Evolutionary conservation across 805 yeast genomes (phyloP), one percentile per base, ranked within the genome.

Genomic region (Myxozyma lipomycoides): DNA sequence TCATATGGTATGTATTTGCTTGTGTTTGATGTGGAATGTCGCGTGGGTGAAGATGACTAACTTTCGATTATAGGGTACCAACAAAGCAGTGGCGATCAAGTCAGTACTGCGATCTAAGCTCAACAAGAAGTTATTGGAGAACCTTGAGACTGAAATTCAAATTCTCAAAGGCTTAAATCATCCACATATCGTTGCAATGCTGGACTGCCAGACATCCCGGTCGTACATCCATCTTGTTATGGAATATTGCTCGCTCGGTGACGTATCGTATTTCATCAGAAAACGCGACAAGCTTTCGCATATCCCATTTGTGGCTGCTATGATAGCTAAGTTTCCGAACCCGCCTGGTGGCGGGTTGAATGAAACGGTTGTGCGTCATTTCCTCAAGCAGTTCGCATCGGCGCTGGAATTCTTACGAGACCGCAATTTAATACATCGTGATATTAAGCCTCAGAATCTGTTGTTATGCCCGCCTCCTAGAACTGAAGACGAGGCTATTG

Each of bases 171-270:
- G 86, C 48, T 76, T 93, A 72, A 82, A 84, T 60, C 96, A 93
- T 63, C 95, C 96, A 1, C 98, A 93, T 67, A 85, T 93, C 48
- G 98, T 93, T 9, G 83, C 83, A 17, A 72, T 93, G 43, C 70
- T 86, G 52, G 98, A 91, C 64, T 89, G 88, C 64, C 81, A 81
- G 52, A 84, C 87, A 64, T 84, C 96, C 1, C 69, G 80, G 7
- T 40, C 58, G 1, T 87, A 90, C 67, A 87, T 89, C 71, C 91
- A 88, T 65, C 72, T 93, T 56, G 82, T 91, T 17, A 93, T 93
- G 97, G 98, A 93, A 67, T 93, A 88, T 71, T 93, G 98, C 67
- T 82, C 97, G 1, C 73, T 93, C 65, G 98, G 98, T 12, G 98
- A 93, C 69, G 75, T 93, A 55, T 86, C 95, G 0, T 86, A 82